Base-by-base conservation (phyloP, 768 basidiomycete species). In the Collybiopsis confluens region DNA sequence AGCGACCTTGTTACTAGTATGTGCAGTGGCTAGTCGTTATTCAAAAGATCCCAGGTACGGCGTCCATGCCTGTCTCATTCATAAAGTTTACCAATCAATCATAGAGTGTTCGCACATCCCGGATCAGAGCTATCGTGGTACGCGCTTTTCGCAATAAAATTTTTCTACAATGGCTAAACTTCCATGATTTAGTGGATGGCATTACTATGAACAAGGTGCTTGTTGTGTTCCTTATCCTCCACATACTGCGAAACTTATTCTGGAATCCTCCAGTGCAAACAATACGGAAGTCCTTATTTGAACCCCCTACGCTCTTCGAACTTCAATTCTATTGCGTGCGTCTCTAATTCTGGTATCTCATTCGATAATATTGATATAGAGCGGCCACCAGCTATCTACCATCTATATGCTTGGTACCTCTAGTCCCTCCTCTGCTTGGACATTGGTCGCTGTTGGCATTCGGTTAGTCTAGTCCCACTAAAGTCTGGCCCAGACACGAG, bases 11-110 rank as follows among this genome's bases (percentile, higher is more conserved):
- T 64, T 82, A 13, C 66, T 77, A 38, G 68, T 81, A 0, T 79
- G 78, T 57, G 82, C 83, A 0, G 63, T 76, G 49, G 82, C 74
- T 9, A 60, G 74, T 0, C 65, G 77, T n/a, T 78, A 64, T 54
- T 64, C 71, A 9, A 64, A 75, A 40, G 77, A 83, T 60, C 67
- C 71, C 0, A 33, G 30, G 30, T 33, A 33, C 13, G 30, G n/a
- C n/a, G n/a, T n/a, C n/a, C n/a, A n/a, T n/a, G n/a, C n/a, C n/a
- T n/a, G n/a, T n/a, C n/a, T n/a, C n/a, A n/a, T n/a, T n/a, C n/a
- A n/a, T n/a, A n/a, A n/a, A n/a, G n/a, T n/a, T n/a, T n/a, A n/a
- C n/a, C n/a, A n/a, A n/a, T n/a, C n/a, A n/a, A n/a, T n/a, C n/a
- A n/a, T 23, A 65, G 79, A 2, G 73, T 80, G 5, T 33, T 64